These are phyloP conservation scores for Russula vinacea DNA, from an alignment of 768 basidiomycete species.

Conservation along the genomic window DNA sequence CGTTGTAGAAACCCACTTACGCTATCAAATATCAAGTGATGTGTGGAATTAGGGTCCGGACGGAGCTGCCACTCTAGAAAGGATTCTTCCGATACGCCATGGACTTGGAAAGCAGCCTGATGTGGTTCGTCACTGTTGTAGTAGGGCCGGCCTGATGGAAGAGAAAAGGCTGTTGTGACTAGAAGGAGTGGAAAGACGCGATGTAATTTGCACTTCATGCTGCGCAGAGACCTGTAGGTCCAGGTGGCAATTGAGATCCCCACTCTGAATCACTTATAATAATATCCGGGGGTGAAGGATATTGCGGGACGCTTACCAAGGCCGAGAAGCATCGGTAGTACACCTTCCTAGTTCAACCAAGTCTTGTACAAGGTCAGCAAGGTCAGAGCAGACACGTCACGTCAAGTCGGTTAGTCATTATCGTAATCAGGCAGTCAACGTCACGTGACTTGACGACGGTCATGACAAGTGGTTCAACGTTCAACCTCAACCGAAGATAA, in stretches of 20 bases:
- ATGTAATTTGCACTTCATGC: not conserved
- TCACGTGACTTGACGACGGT: too few species aligned
- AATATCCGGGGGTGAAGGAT: not conserved
- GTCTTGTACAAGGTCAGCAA: too few species aligned
- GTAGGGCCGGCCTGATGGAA: slow-evolving; percentile 23
- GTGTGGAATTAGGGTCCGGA: slow-evolving; percentile 35
- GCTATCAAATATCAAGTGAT: slow-evolving; percentile 39
- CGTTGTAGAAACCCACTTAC: slow-evolving; percentile 39
- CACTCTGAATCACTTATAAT: too few species aligned
- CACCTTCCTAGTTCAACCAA: too few species aligned
- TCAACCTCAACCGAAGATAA: too few species aligned
- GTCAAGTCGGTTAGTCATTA: too few species aligned
- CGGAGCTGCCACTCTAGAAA: slow-evolving; percentile 20
- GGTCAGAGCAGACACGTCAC: too few species aligned
- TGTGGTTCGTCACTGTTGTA: slow-evolving; percentile 32
- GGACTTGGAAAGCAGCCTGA: slow-evolving; percentile 21
- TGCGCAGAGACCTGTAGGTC: not conserved
- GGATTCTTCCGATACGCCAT: not conserved
- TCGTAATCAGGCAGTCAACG: too few species aligned
- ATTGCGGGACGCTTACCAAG: not conserved
- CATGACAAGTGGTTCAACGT: too few species aligned
- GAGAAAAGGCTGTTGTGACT: not conserved
- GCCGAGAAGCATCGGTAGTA: too few species aligned
- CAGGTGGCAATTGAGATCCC: too few species aligned
- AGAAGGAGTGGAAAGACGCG: not conserved